A percentile compares a stretch with the other conserved stretches of the same genome.
Evolutionary conservation across 2,329 filamentous ascomycete genomes (phyloP).

Genomic region (Westerdykella ornata): DNA sequence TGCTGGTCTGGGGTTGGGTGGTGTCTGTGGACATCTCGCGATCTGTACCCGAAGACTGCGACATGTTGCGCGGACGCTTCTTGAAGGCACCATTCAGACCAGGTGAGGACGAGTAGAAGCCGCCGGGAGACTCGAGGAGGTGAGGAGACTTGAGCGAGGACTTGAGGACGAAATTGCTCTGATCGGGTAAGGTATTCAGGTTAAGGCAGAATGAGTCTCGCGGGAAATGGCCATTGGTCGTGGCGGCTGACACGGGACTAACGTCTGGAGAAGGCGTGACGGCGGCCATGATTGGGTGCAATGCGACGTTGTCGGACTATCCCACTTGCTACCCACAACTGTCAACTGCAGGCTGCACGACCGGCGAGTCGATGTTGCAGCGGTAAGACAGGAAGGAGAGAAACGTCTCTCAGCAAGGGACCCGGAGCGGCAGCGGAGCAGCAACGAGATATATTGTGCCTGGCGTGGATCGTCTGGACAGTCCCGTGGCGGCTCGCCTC

Average conservation of each 20-base stretch:
- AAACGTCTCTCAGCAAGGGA: constrained; percentile 7
- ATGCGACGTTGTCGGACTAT: constrained; percentile 16
- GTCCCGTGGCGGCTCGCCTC: constrained; percentile 14
- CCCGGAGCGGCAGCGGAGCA: constrained; percentile 1
- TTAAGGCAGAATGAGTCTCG: constrained; percentile 38
- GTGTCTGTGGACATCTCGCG: constrained; percentile 35
- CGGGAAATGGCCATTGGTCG: constrained; percentile 35
- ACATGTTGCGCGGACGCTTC: constrained; percentile 40
- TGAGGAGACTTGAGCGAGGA: constrained; percentile 35
- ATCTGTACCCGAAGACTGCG: constrained; percentile 38
- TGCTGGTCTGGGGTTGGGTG: constrained; percentile 17
- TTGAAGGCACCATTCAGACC: constrained; percentile 28
- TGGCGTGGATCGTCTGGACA: too few relatives aligned
- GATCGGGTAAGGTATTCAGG: constrained; percentile 34
- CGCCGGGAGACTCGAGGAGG: constrained; percentile 35
- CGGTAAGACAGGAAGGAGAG: constrained; percentile 1
- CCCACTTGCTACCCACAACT: background rate
- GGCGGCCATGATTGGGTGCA: constrained; percentile 35
- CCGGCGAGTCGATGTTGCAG: background rate
- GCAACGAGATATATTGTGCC: background rate
- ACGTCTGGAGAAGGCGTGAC: constrained; percentile 39
- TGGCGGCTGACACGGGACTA: constrained; percentile 40
- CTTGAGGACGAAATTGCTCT: constrained; percentile 34
- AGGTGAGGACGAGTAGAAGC: constrained; percentile 24
- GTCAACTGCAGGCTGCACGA: background rate